Base-by-base conservation (phyloP, 1,284 basidiomycete genomes). In the Dichomitus squalens region DNA sequence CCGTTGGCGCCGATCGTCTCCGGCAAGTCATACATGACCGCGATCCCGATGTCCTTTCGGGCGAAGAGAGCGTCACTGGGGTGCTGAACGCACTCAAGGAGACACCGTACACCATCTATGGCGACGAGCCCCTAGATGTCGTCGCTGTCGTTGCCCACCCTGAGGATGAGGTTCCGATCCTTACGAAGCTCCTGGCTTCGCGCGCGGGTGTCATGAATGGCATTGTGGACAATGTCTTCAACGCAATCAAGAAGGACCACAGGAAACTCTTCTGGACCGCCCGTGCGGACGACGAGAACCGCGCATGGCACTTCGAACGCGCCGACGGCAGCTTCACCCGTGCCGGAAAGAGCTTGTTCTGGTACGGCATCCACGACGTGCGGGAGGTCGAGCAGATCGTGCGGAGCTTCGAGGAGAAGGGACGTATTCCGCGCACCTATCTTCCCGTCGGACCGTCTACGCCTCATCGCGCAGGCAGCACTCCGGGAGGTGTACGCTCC, bases 221-320 rank as follows among this genome's bases (percentile, higher is more conserved):
- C 67, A 95, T 98, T 64, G 83, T 95, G 60, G 96, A 99, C 80
- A 99, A 98, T 70, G 95, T 99, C 58, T 99, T 96, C 82, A 90
- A 87, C 70, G 87, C 93, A 38, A 90, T 99, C 80, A 92, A 90
- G 76, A 96, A 95, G 79, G 95, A 99, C 75, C 92, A 98, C 78
- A 88, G 89, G 67, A 86, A 87, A 57, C 84, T 99, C 38, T 96
- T 99, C 81, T 99, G 97, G 96, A 98, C 96, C 11, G 90, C 93
- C 2, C 90, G 91, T 68, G 90, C 90, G 7, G 95, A 98, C 66
- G 96, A 99, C 73, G 96, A 98, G 79, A 90, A 97, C 77, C 87
- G 96, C 39, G 86, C 91, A 2, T 99, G 96, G 96, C 96, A 99
- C 79, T 99, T 98, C 72, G 97, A 99, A 80, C 87, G 95, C 55